phyloP scores from a whole-genome alignment of 2,329 filamentous ascomycete species.

The Ophiostoma sp. region DNA sequence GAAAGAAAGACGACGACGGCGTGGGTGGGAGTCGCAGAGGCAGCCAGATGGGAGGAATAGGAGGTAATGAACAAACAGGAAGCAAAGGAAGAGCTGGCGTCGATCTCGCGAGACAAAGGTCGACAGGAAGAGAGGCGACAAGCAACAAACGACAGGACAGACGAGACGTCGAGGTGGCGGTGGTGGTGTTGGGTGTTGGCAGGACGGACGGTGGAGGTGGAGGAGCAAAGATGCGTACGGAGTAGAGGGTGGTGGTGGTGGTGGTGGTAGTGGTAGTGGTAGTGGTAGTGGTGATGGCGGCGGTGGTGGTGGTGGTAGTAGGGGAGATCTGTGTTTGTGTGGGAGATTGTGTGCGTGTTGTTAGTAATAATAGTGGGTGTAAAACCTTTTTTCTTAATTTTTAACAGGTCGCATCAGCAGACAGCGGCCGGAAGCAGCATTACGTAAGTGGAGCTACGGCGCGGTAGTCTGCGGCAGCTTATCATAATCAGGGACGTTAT shows the following conservation, averaged over 20 bases:
- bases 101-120: background rate
- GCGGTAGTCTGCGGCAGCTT: background rate
- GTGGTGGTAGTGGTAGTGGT: background rate
- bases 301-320: background rate
- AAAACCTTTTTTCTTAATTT: conserved; percentile 30
- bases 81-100: background rate
- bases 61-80: background rate
- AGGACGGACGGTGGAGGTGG: background rate
- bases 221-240: conserved; percentile 7
- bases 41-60: background rate
- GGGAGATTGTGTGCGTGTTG: conserved; percentile 27
- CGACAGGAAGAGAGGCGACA: background rate
- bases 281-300: background rate
- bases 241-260: background rate
- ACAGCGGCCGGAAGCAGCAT: background rate
- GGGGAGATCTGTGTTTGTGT: conserved; percentile 10
- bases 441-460: too few relatives aligned
- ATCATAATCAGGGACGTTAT: background rate
- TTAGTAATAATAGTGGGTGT: conserved; percentile 21
- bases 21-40: background rate
- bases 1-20: conserved; percentile 2
- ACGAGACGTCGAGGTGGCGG: conserved; percentile 1
- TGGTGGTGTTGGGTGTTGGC: background rate
- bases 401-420: conserved; percentile 25
- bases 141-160: background rate